Evolutionary conservation across 1,139 yeast genomes (phyloP), one percentile per base, ranked within the genome.

Genomic region (Hemisphaericaspora xylanilytica): DNA sequence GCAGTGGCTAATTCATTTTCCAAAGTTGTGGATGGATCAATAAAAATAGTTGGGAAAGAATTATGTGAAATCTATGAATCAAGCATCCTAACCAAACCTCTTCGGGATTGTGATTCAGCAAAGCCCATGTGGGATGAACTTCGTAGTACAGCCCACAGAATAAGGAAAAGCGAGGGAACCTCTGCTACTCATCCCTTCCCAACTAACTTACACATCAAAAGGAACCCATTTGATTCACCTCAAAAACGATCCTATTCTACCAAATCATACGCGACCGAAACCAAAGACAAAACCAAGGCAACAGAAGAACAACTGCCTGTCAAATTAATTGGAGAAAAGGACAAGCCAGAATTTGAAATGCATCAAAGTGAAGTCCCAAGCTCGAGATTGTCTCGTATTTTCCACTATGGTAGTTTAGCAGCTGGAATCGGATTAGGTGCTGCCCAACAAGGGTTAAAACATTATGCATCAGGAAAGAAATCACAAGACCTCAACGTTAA

Each of bases 321-420:
- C 17, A 47, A 40, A 13, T 47, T 60, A 2, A 56, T 64, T 33
- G 76, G 77, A 2, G 52, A 55, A 34, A 56, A 63, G 27, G 63
- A 57, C n/a, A 59, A 60, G 41, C 65, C 67, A n/a, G 64, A 61
- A 20, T 64, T 67, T 47, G 70, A 73, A 38, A 64, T 85, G 73
- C 65, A 78, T 21, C 78, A 81, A 41, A 78, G 92, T 3, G 76
- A 80, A 39, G 94, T 92, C 13, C 99, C 99, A 3, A 73, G 94
- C 15, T 77, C 95, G 1, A 76, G 97, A 52, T 63, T 92, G 26
- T 88, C 90, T 13, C 73, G 99, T 45, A 72, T 92, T 37, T 87
- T 89, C 58, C 98, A 92, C 60, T 92, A 90, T 58, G 97, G 98
- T 5, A 71, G 88, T 3, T 68, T 92, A 33, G 98, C 97, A 1